Base-by-base conservation (phyloP, 1,284 basidiomycete species). In the Boletus sp. region DNA sequence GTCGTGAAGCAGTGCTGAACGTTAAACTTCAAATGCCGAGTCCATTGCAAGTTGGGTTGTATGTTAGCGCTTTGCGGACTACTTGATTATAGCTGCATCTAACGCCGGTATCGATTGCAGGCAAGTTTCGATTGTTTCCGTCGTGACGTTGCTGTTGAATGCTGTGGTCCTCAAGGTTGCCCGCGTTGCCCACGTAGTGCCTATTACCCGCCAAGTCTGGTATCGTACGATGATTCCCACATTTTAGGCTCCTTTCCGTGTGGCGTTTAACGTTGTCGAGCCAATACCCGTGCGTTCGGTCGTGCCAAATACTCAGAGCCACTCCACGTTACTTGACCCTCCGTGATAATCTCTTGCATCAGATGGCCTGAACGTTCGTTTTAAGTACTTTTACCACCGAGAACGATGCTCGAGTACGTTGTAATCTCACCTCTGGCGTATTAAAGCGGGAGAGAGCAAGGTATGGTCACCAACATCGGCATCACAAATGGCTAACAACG, bases 361-460 rank as follows among this genome's bases (percentile, higher is more conserved):
- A 61, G 47, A 48, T 38, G 52, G 47, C 10, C 47, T 11, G 28
- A 71, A 61, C 51, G 38, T 61, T 58, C 50, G 25, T 55, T 40
- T 19, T 11, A 30, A 37, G 9, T 43, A 16, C 28, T 52, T 27
- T n/a, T n/a, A 19, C 40, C 44, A 2, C n/a, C 4, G 46, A 31
- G 38, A 71, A 58, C 47, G 17, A 31, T 55, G 40, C 46, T 40
- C 6, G 4, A 28, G 40, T 48, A 35, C 30, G 54, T 58, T 58
- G 52, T 31, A 47, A 17, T 47, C 28, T 51, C 2, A 9, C 11
- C 30, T 33, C 43, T 44, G n/a, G 21, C 31, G 21, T 65, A 71
- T 60, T 62, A 59, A 54, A 46, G 21, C 19, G 4, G 21, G 16
- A 21, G 13, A 16, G 11, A 25, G 37, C 44, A 27, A 31, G 23